Percentiles rank a stretch among this genome's conserved stretches.
phyloP scores from a whole-genome alignment of 176 grass and related monocot species.

The Elymus sibiricus region DNA sequence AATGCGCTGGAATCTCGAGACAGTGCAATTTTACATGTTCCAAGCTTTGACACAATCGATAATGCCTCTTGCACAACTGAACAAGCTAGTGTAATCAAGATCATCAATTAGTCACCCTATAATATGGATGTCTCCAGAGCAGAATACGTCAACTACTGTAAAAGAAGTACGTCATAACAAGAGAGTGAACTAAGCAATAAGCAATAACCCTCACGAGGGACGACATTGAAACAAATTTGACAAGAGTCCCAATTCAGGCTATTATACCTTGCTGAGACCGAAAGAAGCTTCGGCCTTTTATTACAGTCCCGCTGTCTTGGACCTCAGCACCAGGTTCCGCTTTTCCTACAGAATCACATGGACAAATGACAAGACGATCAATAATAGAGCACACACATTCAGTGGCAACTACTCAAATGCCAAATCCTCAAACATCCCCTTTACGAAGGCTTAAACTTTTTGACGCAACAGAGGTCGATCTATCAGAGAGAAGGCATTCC shows the following conservation, averaged over 20 bases:
- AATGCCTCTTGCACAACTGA: background rate
- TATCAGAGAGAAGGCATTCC: background rate
- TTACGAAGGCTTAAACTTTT: background rate
- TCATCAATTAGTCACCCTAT: background rate
- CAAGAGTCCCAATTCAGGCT: background rate
- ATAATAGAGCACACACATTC: background rate
- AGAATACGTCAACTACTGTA: background rate
- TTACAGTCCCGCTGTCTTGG: slow-evolving; percentile 24
- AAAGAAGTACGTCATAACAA: background rate
- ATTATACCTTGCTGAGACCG: background rate
- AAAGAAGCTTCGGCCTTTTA: background rate
- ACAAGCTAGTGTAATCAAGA: background rate
- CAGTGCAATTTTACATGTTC: background rate
- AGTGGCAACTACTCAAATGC: background rate
- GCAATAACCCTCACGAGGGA: background rate
- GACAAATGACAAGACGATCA: background rate
- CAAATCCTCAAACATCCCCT: background rate
- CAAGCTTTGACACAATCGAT: background rate
- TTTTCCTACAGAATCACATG: slow-evolving; percentile 37
- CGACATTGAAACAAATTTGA: background rate
- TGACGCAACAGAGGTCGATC: background rate
- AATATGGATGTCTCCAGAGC: background rate
- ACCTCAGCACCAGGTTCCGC: slow-evolving; percentile 27
- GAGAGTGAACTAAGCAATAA: background rate
- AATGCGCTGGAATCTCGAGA: background rate